Percentiles rank a stretch among this genome's conserved stretches.
Conservation (phyloP, 352 stramenopile species). For the Phytophthora tentaculata region DNA sequence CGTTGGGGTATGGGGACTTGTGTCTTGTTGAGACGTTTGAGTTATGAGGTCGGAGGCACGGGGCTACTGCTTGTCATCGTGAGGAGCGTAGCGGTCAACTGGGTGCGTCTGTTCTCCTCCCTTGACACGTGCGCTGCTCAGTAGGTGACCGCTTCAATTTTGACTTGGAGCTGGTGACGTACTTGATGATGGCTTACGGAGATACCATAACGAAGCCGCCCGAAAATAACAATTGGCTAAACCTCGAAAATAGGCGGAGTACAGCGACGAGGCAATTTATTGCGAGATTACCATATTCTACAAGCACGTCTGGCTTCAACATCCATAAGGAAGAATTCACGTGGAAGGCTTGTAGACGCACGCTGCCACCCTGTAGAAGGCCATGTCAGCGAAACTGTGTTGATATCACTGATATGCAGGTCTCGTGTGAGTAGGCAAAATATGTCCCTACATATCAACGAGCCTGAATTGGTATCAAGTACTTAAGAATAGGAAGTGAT, state of each 20-base stretch:
- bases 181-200: background rate
- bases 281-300: background rate
- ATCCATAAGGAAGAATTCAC: background rate
- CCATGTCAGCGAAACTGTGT: background rate
- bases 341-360: too few species aligned
- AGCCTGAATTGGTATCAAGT: too few species aligned
- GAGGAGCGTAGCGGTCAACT: background rate
- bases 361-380: too few species aligned
- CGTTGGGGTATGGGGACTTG: conserved; percentile 4
- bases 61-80: background rate
- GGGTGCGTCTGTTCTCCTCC: background rate
- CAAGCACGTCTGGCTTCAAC: background rate
- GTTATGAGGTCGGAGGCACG: conserved; percentile 1
- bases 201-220: conserved; percentile 3
- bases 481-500: too few species aligned
- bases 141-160: too few species aligned
- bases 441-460: too few species aligned
- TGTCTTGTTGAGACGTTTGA: conserved; percentile 22
- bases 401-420: too few species aligned
- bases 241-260: background rate
- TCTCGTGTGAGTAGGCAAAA: too few species aligned
- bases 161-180: conserved; percentile 1
- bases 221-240: conserved; percentile 1
- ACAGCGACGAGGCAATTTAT: background rate
- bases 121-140: background rate